phyloP scores from a whole-genome alignment of 1,284 basidiomycete genomes.

The Moesziomyces antarcticus region DNA sequence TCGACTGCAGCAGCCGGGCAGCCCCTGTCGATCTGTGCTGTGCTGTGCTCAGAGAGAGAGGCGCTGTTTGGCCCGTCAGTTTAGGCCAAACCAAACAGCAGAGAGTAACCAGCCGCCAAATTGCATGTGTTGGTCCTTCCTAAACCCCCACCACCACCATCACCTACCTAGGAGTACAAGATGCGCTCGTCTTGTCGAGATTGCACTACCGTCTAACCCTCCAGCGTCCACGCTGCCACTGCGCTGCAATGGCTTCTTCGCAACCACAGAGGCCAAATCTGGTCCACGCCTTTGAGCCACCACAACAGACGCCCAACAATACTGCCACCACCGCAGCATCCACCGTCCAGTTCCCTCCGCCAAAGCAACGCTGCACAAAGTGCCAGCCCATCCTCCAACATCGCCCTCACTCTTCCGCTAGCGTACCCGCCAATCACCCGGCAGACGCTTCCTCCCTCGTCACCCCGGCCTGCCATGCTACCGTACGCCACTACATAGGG shows the following conservation, averaged over 20 bases:
- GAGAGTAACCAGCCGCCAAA: no score
- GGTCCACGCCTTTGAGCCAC: conserved; percentile 13
- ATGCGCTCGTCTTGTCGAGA: no score
- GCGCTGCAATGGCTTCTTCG: conserved; percentile 9
- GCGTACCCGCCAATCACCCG: conserved; percentile 11
- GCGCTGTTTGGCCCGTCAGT: no score
- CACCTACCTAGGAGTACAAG: no score
- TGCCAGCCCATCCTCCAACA: conserved; percentile 31
- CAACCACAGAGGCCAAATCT: conserved; percentile 1
- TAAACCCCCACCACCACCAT: no score
- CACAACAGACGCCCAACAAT: background rate
- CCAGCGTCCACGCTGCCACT: background rate
- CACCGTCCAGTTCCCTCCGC: conserved; percentile 21
- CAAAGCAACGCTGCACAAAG: conserved; percentile 22
- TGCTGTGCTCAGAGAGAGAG: no score
- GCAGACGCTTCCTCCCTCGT: conserved; percentile 14
- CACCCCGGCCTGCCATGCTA: conserved; percentile 23
- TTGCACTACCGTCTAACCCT: background rate
- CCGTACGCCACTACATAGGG: conserved; percentile 43
- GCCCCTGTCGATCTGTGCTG: no score
- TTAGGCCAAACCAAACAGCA: no score
- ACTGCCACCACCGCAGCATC: background rate
- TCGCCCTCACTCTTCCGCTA: conserved; percentile 15
- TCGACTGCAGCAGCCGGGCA: no score
- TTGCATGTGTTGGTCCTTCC: no score